Evolutionary conservation across 2,329 filamentous ascomycete species (phyloP).

Genomic region (Sporothrix schenckii): DNA sequence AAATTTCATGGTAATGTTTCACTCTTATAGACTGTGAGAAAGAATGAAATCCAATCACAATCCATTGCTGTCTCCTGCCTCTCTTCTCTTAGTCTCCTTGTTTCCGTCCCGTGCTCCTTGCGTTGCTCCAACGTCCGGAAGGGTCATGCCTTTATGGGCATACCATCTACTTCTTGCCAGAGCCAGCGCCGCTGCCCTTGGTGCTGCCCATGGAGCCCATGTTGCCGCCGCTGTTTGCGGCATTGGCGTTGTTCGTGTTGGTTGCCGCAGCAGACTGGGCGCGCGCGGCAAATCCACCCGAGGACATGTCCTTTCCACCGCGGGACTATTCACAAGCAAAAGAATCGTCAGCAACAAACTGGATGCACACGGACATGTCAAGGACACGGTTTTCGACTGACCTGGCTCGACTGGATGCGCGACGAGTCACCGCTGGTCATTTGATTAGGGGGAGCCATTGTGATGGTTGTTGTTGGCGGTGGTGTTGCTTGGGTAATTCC

Average conservation of each 20-base stretch:
- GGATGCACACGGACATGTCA: too few relatives aligned
- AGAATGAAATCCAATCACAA: too few relatives aligned
- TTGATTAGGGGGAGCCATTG: not conserved
- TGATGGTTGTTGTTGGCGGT: not conserved
- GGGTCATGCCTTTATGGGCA: not conserved
- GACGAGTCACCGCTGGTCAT: not conserved
- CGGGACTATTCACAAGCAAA: not conserved
- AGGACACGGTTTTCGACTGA: not conserved
- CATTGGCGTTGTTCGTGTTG: not conserved
- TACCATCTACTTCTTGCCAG: not conserved
- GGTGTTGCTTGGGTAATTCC: not conserved
- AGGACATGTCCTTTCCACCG: conserved; percentile 9
- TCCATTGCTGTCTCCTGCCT: too few relatives aligned
- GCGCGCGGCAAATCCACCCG: not conserved
- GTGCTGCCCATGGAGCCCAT: too few relatives aligned
- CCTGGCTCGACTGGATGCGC: conserved; percentile 10
- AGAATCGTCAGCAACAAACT: not conserved
- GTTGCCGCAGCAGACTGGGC: not conserved
- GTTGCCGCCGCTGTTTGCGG: not conserved
- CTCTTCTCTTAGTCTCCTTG: too few relatives aligned
- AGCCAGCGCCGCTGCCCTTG: not conserved
- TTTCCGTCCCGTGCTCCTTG: too few relatives aligned
- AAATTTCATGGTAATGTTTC: not conserved
- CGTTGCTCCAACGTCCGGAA: not conserved
- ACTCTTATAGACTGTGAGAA: too few relatives aligned